Base-by-base conservation (phyloP, 352 stramenopile species). In the Globisporangium recalcitrans region DNA sequence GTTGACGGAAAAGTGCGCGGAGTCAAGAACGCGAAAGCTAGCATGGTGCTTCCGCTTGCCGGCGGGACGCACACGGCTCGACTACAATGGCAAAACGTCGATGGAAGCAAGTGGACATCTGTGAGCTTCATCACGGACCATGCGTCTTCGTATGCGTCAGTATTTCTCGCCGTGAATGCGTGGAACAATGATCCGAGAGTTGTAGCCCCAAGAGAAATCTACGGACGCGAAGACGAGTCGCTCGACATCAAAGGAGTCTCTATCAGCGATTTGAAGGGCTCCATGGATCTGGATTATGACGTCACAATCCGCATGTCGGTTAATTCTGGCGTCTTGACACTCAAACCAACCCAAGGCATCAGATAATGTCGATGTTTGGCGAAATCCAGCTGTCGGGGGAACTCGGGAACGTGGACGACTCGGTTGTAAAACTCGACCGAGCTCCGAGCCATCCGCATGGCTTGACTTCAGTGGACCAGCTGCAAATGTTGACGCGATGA, bases 71-170 rank as follows among this genome's bases (percentile, higher is more conserved):
- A 93, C 62, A 84, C 74, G 32, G 74, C 72, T 14, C 76, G 81
- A 48, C 54, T 93, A 2, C 84, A 91, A 52, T 93, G 84, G 84
- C 73, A 93, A 68, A 91, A 89, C 29, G 72, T 90, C 0, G 81
- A 90, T 52, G 78, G 78, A 19, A 88, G 58, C 58, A 71, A 75
- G 31, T 92, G 83, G 83, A 73, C 63, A 26, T 72, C 75, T 8
- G 83, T 92, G 26, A 88, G 73, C 31, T 90, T 90, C 62, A 75
- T 92, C 49, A 88, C 80, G 0, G 80, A 92, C 34, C 61, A 85
- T 57, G 65, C 69, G 10, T 88, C 78, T 9, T 83, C 84, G 0
- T 87, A 90, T 48, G 75, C 76, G 22, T 86, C 82, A 6, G 70
- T 93, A 14, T 91, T 91, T 67, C 65, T 93, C 4, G 75, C 66